phyloP scores from a whole-genome alignment of 495 filamentous ascomycete genomes.

The Amniculicola lignicola region DNA sequence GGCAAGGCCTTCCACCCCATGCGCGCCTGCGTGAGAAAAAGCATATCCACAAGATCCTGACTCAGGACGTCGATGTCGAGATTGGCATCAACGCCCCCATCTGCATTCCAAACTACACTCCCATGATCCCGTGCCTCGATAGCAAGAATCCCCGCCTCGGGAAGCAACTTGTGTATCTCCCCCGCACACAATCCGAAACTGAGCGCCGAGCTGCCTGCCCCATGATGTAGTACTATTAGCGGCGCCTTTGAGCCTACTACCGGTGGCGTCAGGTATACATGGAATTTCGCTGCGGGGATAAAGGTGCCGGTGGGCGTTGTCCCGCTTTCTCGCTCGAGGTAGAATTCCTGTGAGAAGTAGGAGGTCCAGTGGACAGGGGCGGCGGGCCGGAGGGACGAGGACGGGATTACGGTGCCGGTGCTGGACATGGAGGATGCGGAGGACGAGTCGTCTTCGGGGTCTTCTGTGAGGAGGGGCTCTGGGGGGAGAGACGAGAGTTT shows the following conservation, averaged over 20 bases:
- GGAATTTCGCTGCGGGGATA: slow-evolving; percentile 59
- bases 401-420: slow-evolving; percentile 82
- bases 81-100: slow-evolving; percentile 36
- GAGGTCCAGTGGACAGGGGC: slow-evolving; percentile 71
- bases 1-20: slow-evolving; percentile 73
- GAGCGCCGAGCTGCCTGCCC: slow-evolving; percentile 82
- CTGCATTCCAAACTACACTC: slow-evolving; percentile 52
- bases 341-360: slow-evolving; percentile 84
- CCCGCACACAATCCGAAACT: slow-evolving; percentile 79
- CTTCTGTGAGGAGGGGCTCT: slow-evolving; percentile 44
- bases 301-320: background rate
- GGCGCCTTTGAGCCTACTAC: slow-evolving; percentile 58
- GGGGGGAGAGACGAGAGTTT: slow-evolving; percentile 65
- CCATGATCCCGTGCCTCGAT: slow-evolving; percentile 86
- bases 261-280: slow-evolving; percentile 79
- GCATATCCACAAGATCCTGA: slow-evolving; percentile 66
- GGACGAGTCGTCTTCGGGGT: slow-evolving; percentile 63
- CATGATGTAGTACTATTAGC: slow-evolving; percentile 86
- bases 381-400: slow-evolving; percentile 57
- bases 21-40: slow-evolving; percentile 58
- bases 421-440: slow-evolving; percentile 77
- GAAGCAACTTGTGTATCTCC: slow-evolving; percentile 73
- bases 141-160: slow-evolving; percentile 77
- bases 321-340: slow-evolving; percentile 60
- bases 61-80: slow-evolving; percentile 58